Base-by-base conservation (phyloP, 129 eudicot species). In the Flaveria linearis region DNA sequence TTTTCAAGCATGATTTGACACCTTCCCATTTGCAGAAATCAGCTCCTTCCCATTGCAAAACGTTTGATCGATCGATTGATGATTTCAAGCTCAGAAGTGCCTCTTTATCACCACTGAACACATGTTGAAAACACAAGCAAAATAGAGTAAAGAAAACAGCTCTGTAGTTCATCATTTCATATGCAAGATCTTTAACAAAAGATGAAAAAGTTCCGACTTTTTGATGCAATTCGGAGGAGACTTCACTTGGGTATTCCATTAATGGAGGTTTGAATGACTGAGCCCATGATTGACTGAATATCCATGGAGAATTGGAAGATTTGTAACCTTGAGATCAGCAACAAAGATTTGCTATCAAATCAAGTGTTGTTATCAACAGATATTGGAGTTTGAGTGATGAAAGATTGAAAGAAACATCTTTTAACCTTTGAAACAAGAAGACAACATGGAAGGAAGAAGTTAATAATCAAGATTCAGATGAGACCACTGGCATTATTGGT, bases 1-100 rank as follows among this genome's bases (percentile, higher is more conserved):
- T 91, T 3, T 64, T 75, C 15, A 81, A 56, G 75, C 98, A 92
- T 76, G 86, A 84, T 72, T 75, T 84, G 3, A 92, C 86, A 1
- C 96, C 98, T 69, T 84, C 63, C 98, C 98, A 92, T 22, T 81
- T 61, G 77, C 98, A 92, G 1, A 84, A 73, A n/a, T 33, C 51
- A 14, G 72, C 79, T 53, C 46, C 74, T 57, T 76, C 66, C 97
- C 97, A 92, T 53, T 83, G 83, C 9, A 92, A 88, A 17, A 50
- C 30, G 71, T 82, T 82, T 3, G 78, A 66, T 1, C 90, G 91
- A 81, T 92, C 97, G 3, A 92, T 74, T 3, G 86, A 76, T 9
- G 83, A 47, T 76, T 79, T 87, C 26, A 92, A 50, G 1, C 51
- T 78, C 23, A 92, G 11, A 77, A 92, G 90, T 22, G 96, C 84